A percentile compares a stretch with the other conserved stretches of the same genome.
Conservation (phyloP, 805 yeast genomes). For the Maudiozyma turicensis region DNA sequence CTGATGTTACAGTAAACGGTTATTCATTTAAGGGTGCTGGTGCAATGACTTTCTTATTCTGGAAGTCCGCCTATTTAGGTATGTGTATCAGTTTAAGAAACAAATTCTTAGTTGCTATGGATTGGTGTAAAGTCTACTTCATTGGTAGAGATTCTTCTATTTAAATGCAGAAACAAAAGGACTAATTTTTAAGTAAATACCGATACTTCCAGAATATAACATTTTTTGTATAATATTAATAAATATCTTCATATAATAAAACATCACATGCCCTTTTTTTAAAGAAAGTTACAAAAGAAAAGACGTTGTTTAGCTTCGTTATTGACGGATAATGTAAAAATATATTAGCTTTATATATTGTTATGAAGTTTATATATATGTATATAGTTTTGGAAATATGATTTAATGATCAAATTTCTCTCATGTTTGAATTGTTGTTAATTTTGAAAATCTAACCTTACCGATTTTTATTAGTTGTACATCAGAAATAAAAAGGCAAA, state of each 20-base stretch:
- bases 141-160: slow-evolving; percentile 77
- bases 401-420: not conserved
- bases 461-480: not conserved
- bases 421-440: not conserved
- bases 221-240: too few relatives aligned
- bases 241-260: too few relatives aligned
- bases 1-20: slow-evolving; percentile 66
- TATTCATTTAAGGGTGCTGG: slow-evolving; percentile 78
- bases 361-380: not conserved
- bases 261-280: not conserved
- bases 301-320: not conserved
- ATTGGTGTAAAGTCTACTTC: slow-evolving; percentile 80
- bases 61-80: slow-evolving; percentile 89
- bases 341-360: slow-evolving; percentile 2
- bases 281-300: not conserved
- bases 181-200: not conserved
- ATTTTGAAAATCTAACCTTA: not conserved
- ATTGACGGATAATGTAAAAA: slow-evolving; percentile 2
- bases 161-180: slow-evolving; percentile 3
- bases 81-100: slow-evolving; percentile 87
- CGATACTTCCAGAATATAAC: too few relatives aligned
- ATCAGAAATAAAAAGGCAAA: not conserved
- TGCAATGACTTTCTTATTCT: slow-evolving; percentile 76
- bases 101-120: slow-evolving; percentile 74
- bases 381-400: not conserved